A percentile compares a stretch with the other conserved stretches of the same genome.
Conservation (phyloP, 1,284 basidiomycete genomes). For the Marasmius sp. region DNA sequence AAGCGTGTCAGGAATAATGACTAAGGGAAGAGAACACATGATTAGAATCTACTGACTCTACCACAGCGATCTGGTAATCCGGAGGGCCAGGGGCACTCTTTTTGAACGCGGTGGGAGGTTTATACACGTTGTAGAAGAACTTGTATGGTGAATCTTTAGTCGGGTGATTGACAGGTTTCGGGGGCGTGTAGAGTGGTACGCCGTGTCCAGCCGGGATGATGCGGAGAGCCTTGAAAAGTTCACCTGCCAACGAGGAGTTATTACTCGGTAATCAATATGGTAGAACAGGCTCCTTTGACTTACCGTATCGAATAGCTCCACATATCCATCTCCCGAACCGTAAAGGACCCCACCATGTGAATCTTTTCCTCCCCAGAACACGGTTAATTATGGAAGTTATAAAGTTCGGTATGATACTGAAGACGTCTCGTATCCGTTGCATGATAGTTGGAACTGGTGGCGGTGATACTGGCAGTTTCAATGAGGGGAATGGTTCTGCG, state of each 20-base stretch:
- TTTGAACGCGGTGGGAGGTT: conserved; percentile 82
- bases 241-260: conserved; percentile 31
- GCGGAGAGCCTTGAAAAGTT: conserved; percentile 72
- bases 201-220: conserved; percentile 72
- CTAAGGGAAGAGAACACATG: not conserved
- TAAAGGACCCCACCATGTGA: conserved; percentile 66
- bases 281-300: conserved; percentile 17
- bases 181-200: conserved; percentile 32
- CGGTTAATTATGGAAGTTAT: conserved; percentile 24
- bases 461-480: not conserved
- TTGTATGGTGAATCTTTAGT: conserved; percentile 63
- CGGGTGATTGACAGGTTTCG: conserved; percentile 8
- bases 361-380: conserved; percentile 26
- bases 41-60: conserved; percentile 82
- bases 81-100: conserved; percentile 79
- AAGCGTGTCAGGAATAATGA: not conserved
- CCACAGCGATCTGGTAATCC: conserved; percentile 85
- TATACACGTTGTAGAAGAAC: conserved; percentile 91
- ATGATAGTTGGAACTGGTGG: conserved; percentile 25
- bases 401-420: conserved; percentile 28
- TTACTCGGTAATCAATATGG: not conserved
- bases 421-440: conserved; percentile 24
- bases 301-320: conserved; percentile 49
- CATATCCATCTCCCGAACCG: conserved; percentile 43
- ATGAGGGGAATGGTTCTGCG: conserved; percentile 36